Evolutionary conservation across 23 red algal genomes (phyloP), one percentile per base, ranked within the genome.

Genomic region (Agarophyton chilense): DNA sequence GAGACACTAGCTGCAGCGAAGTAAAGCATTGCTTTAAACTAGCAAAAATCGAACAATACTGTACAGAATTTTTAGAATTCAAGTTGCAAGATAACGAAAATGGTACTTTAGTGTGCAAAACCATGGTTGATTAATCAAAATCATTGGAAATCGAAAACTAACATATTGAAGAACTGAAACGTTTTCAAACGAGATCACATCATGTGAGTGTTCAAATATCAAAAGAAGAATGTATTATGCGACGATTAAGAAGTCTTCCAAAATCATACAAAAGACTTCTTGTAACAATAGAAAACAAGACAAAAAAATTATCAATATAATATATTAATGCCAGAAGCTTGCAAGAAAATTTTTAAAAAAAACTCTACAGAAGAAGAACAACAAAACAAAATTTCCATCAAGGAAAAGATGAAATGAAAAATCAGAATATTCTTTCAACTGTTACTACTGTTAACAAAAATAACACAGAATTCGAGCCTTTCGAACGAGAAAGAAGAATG

Each of bases 141-240:
- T n/a, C n/a, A n/a, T n/a, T n/a, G n/a, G n/a, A n/a, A n/a, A n/a
- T n/a, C n/a, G n/a, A n/a, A n/a, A n/a, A n/a, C n/a, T n/a, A 68
- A 36, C 63, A 68, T 36, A 33, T 68, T 33, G 26, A 68, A 68
- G 63, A 68, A 24, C 25, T 68, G n/a, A n/a, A n/a, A n/a, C n/a
- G n/a, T n/a, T n/a, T n/a, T 16, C 17, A 16, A n/a, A 56, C 17
- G n/a, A 16, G 16, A 16, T 16, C 52, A 56, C 52, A 56, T 17
- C n/a, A 16, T 16, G n/a, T n/a, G 52, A 56, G 16, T 16, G 16
- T n/a, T n/a, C n/a, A n/a, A n/a, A n/a, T n/a, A n/a, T n/a, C n/a
- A n/a, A n/a, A n/a, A n/a, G n/a, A n/a, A 56, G 17, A 17, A n/a
- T 56, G n/a, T 56, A 56, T 17, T 17, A 16, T 16, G 16, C 17